These are phyloP conservation scores for Pythium rishiriense DNA, from an alignment of 352 stramenopile genomes.

Conservation along the genomic window DNA sequence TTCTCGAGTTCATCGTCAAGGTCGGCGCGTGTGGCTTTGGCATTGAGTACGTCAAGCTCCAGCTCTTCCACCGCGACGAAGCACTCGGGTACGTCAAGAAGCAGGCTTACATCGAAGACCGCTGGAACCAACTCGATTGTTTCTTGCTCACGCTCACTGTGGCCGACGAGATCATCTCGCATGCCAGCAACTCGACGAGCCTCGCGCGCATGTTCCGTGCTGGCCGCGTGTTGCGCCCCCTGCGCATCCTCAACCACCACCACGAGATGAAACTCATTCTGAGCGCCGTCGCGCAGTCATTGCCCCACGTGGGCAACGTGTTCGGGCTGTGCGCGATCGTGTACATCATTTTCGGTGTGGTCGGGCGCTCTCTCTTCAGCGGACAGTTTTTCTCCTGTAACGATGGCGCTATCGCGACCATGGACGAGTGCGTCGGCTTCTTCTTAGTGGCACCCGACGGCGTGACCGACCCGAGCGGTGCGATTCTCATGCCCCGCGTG, in stretches of 20 bases:
- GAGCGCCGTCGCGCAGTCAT: conserved; percentile 61
- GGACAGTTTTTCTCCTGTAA: conserved; percentile 73
- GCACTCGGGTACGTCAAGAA: conserved; percentile 57
- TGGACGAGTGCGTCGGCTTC: conserved; percentile 57
- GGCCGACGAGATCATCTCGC: conserved; percentile 56
- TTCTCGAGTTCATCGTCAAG: conserved; percentile 66
- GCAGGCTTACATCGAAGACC: conserved; percentile 76
- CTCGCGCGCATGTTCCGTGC: conserved; percentile 64
- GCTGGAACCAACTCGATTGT: conserved; percentile 78
- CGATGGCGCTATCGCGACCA: conserved; percentile 36
- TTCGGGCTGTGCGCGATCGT: conserved; percentile 72
- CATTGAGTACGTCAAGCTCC: conserved; percentile 57
- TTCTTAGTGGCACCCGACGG: conserved; percentile 51
- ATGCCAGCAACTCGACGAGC: conserved; percentile 38
- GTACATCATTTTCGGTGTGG: conserved; percentile 77
- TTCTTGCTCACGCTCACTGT: conserved; percentile 55
- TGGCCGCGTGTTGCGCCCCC: conserved; percentile 57
- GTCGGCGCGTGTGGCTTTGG: conserved; percentile 56
- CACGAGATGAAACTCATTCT: conserved; percentile 79
- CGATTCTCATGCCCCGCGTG: conserved; percentile 55
- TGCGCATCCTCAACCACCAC: conserved; percentile 79
- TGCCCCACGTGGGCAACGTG: conserved; percentile 74
- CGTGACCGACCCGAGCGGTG: conserved; percentile 35
- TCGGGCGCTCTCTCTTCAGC: conserved; percentile 67
- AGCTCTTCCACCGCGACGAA: conserved; percentile 66